Percentiles rank a stretch among this genome's conserved stretches.
phyloP scores from a whole-genome alignment of 352 stramenopile species.

The Globisporangium middletonii region DNA sequence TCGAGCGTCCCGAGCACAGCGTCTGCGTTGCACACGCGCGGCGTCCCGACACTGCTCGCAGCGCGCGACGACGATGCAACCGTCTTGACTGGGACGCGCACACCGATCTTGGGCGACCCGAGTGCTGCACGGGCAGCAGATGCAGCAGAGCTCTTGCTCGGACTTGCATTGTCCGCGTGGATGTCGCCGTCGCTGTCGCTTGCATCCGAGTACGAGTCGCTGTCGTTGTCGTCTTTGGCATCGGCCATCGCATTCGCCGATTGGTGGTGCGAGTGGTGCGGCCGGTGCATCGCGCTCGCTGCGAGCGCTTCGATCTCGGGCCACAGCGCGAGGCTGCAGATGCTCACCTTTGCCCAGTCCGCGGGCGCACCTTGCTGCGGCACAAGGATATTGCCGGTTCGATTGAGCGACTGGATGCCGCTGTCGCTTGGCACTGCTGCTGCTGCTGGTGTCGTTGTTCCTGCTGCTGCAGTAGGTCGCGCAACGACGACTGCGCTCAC shows the following conservation, averaged over 20 bases:
- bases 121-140: background rate
- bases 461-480: background rate
- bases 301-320: conserved; percentile 31
- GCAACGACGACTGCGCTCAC: conserved; percentile 12
- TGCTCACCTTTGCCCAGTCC: conserved; percentile 53
- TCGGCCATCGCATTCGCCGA: background rate
- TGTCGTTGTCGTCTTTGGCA: conserved; percentile 16
- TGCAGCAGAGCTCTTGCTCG: conserved; percentile 3
- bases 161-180: background rate
- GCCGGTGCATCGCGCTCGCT: background rate
- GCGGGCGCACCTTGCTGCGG: conserved; percentile 38
- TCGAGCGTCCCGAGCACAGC: conserved; percentile 44
- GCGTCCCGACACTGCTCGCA: conserved; percentile 18
- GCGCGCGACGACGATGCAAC: conserved; percentile 3
- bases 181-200: conserved; percentile 33
- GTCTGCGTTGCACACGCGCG: conserved; percentile 51
- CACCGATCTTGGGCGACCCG: conserved; percentile 10
- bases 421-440: background rate
- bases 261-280: background rate
- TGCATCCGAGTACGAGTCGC: conserved; percentile 34
- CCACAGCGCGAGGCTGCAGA: conserved; percentile 43
- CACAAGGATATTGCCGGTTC: conserved; percentile 23
- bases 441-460: background rate
- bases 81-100: conserved; percentile 10
- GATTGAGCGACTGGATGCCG: conserved; percentile 17